Base-by-base conservation (phyloP, 2,329 filamentous ascomycete species). In the Aspergillus transmontanensis region DNA sequence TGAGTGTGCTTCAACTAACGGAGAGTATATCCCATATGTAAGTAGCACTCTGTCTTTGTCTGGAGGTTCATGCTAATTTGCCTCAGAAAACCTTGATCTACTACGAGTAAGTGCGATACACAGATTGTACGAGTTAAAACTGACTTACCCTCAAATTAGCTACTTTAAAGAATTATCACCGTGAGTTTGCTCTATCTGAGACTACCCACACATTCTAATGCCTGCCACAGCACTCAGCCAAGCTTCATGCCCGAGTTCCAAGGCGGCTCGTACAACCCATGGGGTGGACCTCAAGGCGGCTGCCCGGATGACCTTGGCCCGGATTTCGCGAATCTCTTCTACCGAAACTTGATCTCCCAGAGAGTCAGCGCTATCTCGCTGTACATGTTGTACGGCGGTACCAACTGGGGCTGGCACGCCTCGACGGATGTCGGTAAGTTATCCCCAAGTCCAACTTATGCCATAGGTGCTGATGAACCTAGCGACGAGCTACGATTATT, bases 331-430 rank as follows among this genome's bases (percentile, higher is more conserved):
- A 89, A 89, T 61, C 72, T 90, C 4, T 89, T 87, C 75, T 90
- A 90, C 72, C 81, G 86, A 12, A 84, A 89, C 69, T 82, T 88
- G 59, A 84, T 89, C 30, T 85, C 81, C 30, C 84, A 89, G 68
- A 80, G 85, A 0, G 82, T 88, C 4, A 87, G 85, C 0, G 85
- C 85, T 0, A 82, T 89, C 60, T 87, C 83, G 34, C 73, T 90
- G 2, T 90, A 90, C 71, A 89, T 90, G 86, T 76, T 87, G 58
- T 90, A 84, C 58, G 87, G 87, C 4, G 87, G 87, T 2, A 89
- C 87, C 0, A 88, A 86, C 65, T 89, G 86, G 86, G 87, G 87
- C 6, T 83, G 83, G 55, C 76, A 87, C 34, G 84, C 86, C 14
- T 82, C 83, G 4, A 86, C 87, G 0, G 83, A 85, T 32, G 51